Conservation (phyloP, 345 rosid genomes). For the Salix udensis region DNA sequence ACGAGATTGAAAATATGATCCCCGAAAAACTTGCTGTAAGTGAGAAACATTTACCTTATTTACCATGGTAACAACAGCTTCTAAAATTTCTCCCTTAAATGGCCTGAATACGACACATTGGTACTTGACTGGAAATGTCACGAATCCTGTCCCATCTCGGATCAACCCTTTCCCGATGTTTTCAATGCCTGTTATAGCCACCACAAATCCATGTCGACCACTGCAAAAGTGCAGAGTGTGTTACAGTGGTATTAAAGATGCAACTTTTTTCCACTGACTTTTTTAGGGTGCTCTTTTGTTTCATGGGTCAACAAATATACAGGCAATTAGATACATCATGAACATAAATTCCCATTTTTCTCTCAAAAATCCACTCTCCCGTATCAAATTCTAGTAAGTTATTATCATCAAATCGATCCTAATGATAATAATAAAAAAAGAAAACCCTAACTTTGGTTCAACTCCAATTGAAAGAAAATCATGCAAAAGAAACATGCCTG, state of each 20-base stretch:
- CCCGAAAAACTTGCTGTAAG: neutral
- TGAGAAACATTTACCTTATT: constrained; percentile 48
- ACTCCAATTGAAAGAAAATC: neutral
- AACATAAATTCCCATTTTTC: no score
- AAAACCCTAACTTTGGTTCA: no score
- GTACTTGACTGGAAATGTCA: constrained; percentile 78
- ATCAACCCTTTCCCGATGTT: constrained; percentile 84
- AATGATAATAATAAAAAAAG: no score
- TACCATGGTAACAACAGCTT: constrained; percentile 90
- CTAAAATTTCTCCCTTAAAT: constrained; percentile 83
- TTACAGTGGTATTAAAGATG: neutral
- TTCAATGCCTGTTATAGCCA: constrained; percentile 81
- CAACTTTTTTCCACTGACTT: no score
- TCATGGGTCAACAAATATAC: no score
- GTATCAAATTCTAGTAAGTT: no score
- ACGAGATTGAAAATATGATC: neutral
- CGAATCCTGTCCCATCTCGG: constrained; percentile 84
- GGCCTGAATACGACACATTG: constrained; percentile 90
- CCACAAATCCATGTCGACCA: constrained; percentile 89
- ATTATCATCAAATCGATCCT: no score
- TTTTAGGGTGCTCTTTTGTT: no score
- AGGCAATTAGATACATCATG: no score
- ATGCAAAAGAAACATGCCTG: constrained; percentile 43
- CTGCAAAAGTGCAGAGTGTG: constrained; percentile 30
- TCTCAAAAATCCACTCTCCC: no score